phyloP scores from a whole-genome alignment of 345 rosid genomes.

The Citrus inodora region DNA sequence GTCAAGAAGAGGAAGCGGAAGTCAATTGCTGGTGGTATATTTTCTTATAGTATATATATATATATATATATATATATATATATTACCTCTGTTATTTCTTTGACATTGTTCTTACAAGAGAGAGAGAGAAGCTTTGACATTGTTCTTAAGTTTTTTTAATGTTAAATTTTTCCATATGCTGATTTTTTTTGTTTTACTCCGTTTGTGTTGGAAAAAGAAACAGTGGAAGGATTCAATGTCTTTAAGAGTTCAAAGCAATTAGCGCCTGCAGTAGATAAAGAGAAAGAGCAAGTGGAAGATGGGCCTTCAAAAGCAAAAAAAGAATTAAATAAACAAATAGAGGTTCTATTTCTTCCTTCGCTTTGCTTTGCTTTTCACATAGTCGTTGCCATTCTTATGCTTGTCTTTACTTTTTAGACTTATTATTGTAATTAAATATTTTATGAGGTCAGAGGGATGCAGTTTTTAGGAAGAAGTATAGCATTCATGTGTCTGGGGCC shows the following conservation, averaged over 20 bases:
- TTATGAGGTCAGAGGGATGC: slow-evolving; percentile 58
- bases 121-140: not conserved
- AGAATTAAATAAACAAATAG: slow-evolving; percentile 51
- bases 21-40: slow-evolving; percentile 43
- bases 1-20: slow-evolving; percentile 62
- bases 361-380: not conserved
- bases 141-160: not conserved
- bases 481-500: slow-evolving; percentile 77
- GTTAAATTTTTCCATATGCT: not conserved
- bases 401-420: not conserved
- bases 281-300: slow-evolving; percentile 22
- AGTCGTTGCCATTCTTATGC: not conserved
- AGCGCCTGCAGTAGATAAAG: slow-evolving; percentile 18
- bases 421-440: not conserved
- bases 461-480: slow-evolving; percentile 58
- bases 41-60: not conserved
- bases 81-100: too few species aligned
- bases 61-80: not conserved
- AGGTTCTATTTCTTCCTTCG: slow-evolving; percentile 44
- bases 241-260: slow-evolving; percentile 52
- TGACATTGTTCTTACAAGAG: too few species aligned
- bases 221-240: slow-evolving; percentile 79
- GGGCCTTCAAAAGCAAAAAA: slow-evolving; percentile 40
- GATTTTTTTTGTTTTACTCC: not conserved
- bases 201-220: slow-evolving; percentile 23